Evolutionary conservation across 306 rosid genomes (phyloP).

Genomic region (Quillaja saponaria): DNA sequence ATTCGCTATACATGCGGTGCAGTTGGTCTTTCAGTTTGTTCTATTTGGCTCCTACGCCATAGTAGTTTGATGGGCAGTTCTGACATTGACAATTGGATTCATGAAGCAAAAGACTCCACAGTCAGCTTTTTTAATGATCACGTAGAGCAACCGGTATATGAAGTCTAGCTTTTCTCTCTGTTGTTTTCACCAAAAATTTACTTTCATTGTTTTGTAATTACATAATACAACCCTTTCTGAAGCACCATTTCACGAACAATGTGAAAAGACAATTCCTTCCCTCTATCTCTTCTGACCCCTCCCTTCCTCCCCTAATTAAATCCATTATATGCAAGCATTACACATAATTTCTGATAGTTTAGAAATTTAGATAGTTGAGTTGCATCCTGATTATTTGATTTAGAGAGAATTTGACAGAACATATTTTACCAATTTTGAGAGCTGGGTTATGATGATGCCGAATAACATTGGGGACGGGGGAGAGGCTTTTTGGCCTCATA

Average conservation of each 20-base stretch:
- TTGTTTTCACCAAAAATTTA: neutral
- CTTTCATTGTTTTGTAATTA: no score
- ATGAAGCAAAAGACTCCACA: slow-evolving; percentile 73
- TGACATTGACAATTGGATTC: slow-evolving; percentile 88
- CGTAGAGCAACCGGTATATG: slow-evolving; percentile 84
- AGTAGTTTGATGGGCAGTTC: slow-evolving; percentile 89
- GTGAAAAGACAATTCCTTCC: slow-evolving; percentile 8
- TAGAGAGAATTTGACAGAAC: no score
- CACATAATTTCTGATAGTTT: slow-evolving; percentile 8
- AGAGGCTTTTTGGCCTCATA: no score
- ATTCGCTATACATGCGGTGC: slow-evolving; percentile 80
- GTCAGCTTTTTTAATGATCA: slow-evolving; percentile 66
- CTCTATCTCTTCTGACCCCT: neutral
- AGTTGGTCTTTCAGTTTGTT: slow-evolving; percentile 77
- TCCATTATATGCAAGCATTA: slow-evolving; percentile 6
- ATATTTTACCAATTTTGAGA: no score
- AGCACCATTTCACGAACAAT: slow-evolving; percentile 12
- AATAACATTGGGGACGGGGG: no score
- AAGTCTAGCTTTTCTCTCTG: neutral
- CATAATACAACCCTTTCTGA: slow-evolving; percentile 12
- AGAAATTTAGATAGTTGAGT: slow-evolving; percentile 13
- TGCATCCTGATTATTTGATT: slow-evolving; percentile 34
- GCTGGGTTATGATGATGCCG: no score
- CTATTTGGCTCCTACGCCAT: slow-evolving; percentile 75
- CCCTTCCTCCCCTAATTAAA: neutral